Conservation (phyloP, 805 yeast species). For the Saccharomyces eubayanus region DNA sequence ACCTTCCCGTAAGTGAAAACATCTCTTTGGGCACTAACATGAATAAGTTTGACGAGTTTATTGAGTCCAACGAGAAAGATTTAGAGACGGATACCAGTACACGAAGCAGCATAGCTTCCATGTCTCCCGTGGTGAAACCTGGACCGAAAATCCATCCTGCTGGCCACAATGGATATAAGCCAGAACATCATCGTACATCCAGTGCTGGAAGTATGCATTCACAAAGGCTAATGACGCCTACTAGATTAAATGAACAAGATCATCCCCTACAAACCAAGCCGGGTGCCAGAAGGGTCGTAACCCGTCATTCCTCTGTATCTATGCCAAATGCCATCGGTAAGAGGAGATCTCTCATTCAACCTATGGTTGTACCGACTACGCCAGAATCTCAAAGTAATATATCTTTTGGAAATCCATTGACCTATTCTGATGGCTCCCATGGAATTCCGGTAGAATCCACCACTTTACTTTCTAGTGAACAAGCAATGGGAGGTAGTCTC, state of each 20-base stretch:
- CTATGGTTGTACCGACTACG: conserved; percentile 17
- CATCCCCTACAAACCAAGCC: conserved; percentile 1
- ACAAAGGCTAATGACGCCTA: conserved; percentile 17
- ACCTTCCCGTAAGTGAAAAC: conserved; percentile 11
- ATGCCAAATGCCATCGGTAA: conserved; percentile 13
- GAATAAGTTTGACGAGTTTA: conserved; percentile 33
- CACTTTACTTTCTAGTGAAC: not conserved
- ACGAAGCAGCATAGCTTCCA: conserved; percentile 13
- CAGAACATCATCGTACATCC: not conserved
- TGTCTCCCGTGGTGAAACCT: conserved; percentile 1
- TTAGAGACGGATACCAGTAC: conserved; percentile 33
- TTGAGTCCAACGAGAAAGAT: conserved; percentile 29
- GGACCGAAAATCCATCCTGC: not conserved
- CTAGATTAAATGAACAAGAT: conserved; percentile 11
- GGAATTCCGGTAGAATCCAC: not conserved
- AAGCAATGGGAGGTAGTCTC: not conserved
- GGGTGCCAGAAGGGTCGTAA: not conserved
- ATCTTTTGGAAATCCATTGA: not conserved
- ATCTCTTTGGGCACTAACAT: conserved; percentile 9
- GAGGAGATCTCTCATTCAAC: conserved; percentile 24
- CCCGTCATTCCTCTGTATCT: conserved; percentile 1
- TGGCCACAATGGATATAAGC: not conserved
- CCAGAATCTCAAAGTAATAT: conserved; percentile 5
- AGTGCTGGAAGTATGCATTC: conserved; percentile 1
- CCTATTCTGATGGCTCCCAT: not conserved